These are phyloP conservation scores for Phlebopus sp. DNA, from an alignment of 1,284 basidiomycete species.

Conservation along the genomic window DNA sequence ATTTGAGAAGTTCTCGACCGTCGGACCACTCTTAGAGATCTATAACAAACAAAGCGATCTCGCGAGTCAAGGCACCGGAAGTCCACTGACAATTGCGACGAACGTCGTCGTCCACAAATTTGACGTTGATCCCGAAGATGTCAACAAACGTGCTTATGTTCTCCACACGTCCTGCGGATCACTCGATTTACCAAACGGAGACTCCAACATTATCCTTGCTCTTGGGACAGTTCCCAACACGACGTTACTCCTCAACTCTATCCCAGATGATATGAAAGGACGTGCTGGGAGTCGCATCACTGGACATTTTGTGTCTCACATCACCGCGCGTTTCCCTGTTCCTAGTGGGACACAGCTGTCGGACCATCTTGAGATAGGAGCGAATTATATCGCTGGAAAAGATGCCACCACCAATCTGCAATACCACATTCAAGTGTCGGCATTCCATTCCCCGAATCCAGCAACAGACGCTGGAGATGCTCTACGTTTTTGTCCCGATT, in stretches of 20 bases:
- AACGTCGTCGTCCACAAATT: constrained; percentile 12
- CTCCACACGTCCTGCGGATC: constrained; percentile 17
- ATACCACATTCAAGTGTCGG: constrained; percentile 20
- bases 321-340: constrained; percentile 8
- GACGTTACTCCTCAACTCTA: constrained; percentile 22
- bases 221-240: constrained; percentile 23
- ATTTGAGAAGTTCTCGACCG: constrained; percentile 28
- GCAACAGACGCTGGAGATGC: constrained; percentile 14
- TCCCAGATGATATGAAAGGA: constrained; percentile 5
- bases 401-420: constrained; percentile 12
- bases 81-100: constrained; percentile 19
- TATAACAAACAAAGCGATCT: constrained; percentile 21
- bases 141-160: constrained; percentile 5
- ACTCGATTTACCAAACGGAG: constrained; percentile 12
- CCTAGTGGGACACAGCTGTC: not conserved
- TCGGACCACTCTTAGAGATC: constrained; percentile 23
- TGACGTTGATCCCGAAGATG: constrained; percentile 6
- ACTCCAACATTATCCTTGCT: constrained; percentile 26
- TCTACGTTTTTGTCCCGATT: constrained; percentile 13
- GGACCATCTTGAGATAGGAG: constrained; percentile 15
- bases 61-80: constrained; percentile 11
- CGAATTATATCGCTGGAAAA: constrained; percentile 17
- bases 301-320: constrained; percentile 19
- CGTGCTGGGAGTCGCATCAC: constrained; percentile 12
- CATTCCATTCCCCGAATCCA: constrained; percentile 12